These are phyloP conservation scores for Talaromyces amestolkiae DNA, from an alignment of 2,329 filamentous ascomycete genomes.

Conservation along the genomic window DNA sequence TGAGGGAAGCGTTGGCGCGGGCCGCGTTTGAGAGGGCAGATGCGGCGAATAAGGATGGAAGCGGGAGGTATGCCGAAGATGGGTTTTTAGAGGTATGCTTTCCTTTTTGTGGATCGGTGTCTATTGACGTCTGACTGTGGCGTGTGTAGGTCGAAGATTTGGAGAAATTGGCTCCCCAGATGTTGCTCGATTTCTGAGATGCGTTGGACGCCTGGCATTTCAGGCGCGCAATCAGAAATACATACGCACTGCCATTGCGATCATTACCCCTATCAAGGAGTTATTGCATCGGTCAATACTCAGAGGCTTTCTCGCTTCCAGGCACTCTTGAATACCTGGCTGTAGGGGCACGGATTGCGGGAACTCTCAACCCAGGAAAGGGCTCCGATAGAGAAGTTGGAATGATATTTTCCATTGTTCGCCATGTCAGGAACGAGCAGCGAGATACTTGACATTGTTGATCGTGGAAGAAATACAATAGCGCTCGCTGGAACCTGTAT, in stretches of 20 bases:
- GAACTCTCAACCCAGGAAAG: not conserved
- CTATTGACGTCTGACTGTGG: not conserved
- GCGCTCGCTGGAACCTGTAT: not conserved
- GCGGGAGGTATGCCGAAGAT: constrained; percentile 40
- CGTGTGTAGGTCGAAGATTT: constrained; percentile 72
- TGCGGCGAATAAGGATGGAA: constrained; percentile 26
- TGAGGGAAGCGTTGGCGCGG: constrained; percentile 81
- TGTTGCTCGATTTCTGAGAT: constrained; percentile 75
- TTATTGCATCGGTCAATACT: not conserved
- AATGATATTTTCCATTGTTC: not conserved
- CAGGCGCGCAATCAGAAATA: not conserved
- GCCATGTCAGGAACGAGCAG: not conserved
- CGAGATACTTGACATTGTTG: not conserved
- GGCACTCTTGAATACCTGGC: not conserved
- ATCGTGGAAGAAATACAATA: not conserved
- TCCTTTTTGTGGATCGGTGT: not conserved
- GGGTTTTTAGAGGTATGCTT: constrained; percentile 70
- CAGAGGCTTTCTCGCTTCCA: not conserved
- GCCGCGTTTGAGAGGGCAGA: constrained; percentile 65
- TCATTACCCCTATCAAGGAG: not conserved
- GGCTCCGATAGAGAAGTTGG: not conserved
- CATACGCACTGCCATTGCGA: not conserved
- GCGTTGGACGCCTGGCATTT: not conserved
- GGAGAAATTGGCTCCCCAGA: constrained; percentile 80
- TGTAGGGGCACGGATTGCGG: not conserved